These are phyloP conservation scores for Bipolaris gigantea DNA, from an alignment of 2,329 filamentous ascomycete genomes.

Conservation along the genomic window DNA sequence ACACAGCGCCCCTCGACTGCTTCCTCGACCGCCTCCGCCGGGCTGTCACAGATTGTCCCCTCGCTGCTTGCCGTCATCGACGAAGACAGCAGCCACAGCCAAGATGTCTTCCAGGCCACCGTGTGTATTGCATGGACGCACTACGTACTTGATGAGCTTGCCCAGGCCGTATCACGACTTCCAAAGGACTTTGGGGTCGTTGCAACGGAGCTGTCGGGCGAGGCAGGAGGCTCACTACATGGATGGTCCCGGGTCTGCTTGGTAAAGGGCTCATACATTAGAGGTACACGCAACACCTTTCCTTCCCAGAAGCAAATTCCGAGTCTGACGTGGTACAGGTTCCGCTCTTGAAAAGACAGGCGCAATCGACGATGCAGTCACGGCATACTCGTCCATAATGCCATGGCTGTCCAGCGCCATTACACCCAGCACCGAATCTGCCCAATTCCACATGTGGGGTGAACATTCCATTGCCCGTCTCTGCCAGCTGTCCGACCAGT, in stretches of 20 bases:
- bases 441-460: conserved; percentile 74
- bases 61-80: conserved; percentile 46
- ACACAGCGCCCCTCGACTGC: conserved; percentile 48
- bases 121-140: conserved; percentile 85
- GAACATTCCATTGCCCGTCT: conserved; percentile 76
- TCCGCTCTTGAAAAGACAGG: conserved; percentile 50
- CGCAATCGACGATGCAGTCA: conserved; percentile 60
- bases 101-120: conserved; percentile 72
- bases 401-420: conserved; percentile 62
- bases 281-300: conserved; percentile 55
- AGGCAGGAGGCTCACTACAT: conserved; percentile 50
- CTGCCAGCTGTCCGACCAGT: conserved; percentile 68
- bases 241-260: conserved; percentile 84
- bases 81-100: conserved; percentile 46
- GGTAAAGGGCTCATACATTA: conserved; percentile 76
- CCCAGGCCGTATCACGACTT: conserved; percentile 61
- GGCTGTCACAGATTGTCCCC: conserved; percentile 44
- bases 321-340: conserved; percentile 39
- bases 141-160: conserved; percentile 73
- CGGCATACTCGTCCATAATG: conserved; percentile 67
- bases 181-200: conserved; percentile 60
- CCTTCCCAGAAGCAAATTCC: neutral
- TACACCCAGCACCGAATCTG: conserved; percentile 51
- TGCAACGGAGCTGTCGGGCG: conserved; percentile 24
- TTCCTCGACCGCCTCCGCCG: conserved; percentile 41